Conservation (phyloP, 2,329 filamentous ascomycete species). For the Aspergillus jensenii region DNA sequence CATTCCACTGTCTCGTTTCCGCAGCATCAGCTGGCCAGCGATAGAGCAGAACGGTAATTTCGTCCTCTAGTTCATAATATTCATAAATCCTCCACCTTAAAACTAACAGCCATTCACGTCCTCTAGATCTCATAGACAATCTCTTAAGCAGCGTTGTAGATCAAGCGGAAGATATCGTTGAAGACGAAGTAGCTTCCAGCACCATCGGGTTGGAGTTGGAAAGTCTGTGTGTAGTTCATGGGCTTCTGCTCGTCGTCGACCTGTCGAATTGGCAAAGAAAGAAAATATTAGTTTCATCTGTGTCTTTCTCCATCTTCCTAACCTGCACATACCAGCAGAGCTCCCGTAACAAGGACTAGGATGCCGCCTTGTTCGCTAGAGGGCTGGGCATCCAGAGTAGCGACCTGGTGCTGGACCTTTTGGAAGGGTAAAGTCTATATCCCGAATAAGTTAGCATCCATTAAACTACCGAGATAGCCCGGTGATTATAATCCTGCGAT, state of each 20-base stretch:
- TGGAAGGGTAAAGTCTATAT: conserved; percentile 72
- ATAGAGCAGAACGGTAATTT: background rate
- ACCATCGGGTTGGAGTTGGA: conserved; percentile 74
- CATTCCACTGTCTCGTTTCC: background rate
- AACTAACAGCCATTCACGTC: background rate
- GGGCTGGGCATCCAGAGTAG: conserved; percentile 82
- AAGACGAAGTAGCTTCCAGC: conserved; percentile 76
- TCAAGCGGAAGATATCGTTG: conserved; percentile 93
- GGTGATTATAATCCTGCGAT: background rate
- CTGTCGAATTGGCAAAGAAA: conserved; percentile 44
- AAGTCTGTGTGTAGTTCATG: conserved; percentile 88
- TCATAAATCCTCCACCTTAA: conserved; percentile 10
- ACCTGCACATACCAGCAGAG: conserved; percentile 67
- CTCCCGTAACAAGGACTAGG: conserved; percentile 84
- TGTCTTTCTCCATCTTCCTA: background rate
- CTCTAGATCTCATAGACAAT: conserved; percentile 4
- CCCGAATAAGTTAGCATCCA: background rate
- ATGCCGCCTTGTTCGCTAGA: conserved; percentile 67
- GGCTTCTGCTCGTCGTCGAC: conserved; percentile 82
- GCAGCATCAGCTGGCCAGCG: background rate
- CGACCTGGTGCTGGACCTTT: conserved; percentile 75
- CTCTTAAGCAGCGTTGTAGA: conserved; percentile 53
- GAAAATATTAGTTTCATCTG: background rate
- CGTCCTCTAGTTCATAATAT: conserved; percentile 17
- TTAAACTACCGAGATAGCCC: background rate